phyloP scores from a whole-genome alignment of 129 eudicot genomes.

The Flaveria trinervia region DNA sequence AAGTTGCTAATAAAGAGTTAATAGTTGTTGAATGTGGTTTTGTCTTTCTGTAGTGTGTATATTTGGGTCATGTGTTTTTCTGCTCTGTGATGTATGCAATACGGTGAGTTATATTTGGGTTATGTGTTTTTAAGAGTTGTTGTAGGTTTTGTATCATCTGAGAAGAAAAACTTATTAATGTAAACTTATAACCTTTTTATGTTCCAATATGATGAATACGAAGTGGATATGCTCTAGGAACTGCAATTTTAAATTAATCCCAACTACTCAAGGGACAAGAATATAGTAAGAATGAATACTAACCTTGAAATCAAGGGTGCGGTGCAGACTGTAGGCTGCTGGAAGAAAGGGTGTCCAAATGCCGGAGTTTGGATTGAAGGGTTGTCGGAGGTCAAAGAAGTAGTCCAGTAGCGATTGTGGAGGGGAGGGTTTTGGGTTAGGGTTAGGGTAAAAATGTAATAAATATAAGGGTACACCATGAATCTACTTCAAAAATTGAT shows the following conservation, averaged over 20 bases:
- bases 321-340: no score
- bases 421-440: no score
- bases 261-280: no score
- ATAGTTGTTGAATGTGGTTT: not conserved
- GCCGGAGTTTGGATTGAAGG: no score
- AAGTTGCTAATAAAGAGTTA: not conserved
- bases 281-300: no score
- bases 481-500: not conserved
- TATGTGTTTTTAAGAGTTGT: not conserved
- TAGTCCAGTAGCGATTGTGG: no score
- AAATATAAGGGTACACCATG: not conserved
- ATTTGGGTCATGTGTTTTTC: not conserved
- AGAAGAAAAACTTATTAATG: not conserved
- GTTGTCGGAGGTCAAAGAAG: no score
- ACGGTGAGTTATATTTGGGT: not conserved
- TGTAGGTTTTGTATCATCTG: conserved; percentile 16
- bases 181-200: not conserved
- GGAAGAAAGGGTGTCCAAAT: no score
- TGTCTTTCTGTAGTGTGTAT: not conserved
- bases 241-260: not conserved
- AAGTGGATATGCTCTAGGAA: not conserved
- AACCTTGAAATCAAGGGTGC: no score
- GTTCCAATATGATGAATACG: not conserved
- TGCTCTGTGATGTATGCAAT: not conserved
- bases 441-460: no score